Evolutionary conservation across 2,329 filamentous ascomycete genomes (phyloP).

Genomic region (Volutella citrinella): DNA sequence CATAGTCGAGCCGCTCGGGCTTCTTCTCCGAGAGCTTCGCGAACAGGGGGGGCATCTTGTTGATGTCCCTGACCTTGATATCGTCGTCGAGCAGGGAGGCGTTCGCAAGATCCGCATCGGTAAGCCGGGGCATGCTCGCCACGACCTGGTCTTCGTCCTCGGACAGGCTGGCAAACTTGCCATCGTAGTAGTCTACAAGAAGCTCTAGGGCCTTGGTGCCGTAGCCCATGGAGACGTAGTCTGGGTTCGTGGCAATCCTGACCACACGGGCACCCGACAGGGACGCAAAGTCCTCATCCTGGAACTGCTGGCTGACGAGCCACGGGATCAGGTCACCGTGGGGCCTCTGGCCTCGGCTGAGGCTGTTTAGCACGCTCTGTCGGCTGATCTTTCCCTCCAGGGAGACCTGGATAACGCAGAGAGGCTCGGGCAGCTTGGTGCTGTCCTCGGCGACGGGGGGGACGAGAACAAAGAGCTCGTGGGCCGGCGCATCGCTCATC

Average conservation of each 20-base stretch:
- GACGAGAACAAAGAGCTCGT: conserved; percentile 92
- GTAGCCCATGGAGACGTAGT: conserved; percentile 91
- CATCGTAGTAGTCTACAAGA: conserved; percentile 89
- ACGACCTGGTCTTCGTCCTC: conserved; percentile 59
- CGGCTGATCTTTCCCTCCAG: conserved; percentile 93
- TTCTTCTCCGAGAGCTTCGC: conserved; percentile 80
- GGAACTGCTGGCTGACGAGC: conserved; percentile 97
- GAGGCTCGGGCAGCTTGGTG: conserved; percentile 80
- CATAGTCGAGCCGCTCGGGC: conserved; percentile 79
- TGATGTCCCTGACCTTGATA: conserved; percentile 85
- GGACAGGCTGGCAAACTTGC: conserved; percentile 80
- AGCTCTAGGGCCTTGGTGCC: conserved; percentile 85
- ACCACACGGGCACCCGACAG: conserved; percentile 90
- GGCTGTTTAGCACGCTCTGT: conserved; percentile 84
- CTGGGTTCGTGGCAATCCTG: conserved; percentile 92
- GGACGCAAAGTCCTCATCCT: conserved; percentile 93
- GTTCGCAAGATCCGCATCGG: conserved; percentile 76
- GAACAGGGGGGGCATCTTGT: conserved; percentile 90
- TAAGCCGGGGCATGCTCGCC: conserved; percentile 71
- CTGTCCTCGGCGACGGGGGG: conserved; percentile 77
- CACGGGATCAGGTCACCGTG: conserved; percentile 94
- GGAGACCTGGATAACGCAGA: conserved; percentile 92
- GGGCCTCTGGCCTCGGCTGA: conserved; percentile 85
- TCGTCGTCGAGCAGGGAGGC: conserved; percentile 79
- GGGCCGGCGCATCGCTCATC: conserved; percentile 95